Base-by-base conservation (phyloP, 2,329 filamentous ascomycete genomes). In the Colletotrichum trifolii region DNA sequence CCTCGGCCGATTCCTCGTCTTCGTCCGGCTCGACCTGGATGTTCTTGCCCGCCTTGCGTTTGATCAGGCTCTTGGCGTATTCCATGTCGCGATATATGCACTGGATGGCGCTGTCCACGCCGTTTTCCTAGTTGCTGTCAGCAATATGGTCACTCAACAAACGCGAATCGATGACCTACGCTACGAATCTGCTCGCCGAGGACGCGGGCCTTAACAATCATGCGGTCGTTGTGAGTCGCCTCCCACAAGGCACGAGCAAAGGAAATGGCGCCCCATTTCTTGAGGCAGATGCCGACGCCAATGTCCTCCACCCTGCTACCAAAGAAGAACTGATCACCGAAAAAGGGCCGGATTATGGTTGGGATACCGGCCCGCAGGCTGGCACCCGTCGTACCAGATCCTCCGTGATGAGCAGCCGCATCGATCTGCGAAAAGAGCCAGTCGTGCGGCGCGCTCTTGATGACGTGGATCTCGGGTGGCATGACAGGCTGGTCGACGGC, bases 301-400 rank as follows among this genome's bases (percentile, higher is more conserved):
- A 99, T 83, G 73, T 98, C 95, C 76, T 98, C 94, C 1, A 98
- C 91, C 4, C 96, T 87, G 36, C 85, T 87, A 7, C 94, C 96
- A 72, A 97, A 98, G 82, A 99, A 99, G 83, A 91, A 97, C 75
- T 99, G 96, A 72, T 99, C 96, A 6, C 96, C 96, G 74, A 99
- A 99, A 82, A 98, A 99, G 0, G 96, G 96, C 67, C 95, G 92
- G 74, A 98, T 91, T 68, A 99, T 94, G 0, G 96, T 98, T 0
- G 96, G 96, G 6, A 97, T 88, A 2, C 96, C 96, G 0, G 94
- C 94, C 56, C 96, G 87, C 53, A 99, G 82, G 76, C 93, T 97
- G 1, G 96, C 96, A 2, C 96, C 96, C 0, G 96, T 99, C 0
- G 96, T 99, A 2, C 96, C 96, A 5, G 94, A 93, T 6, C 96